Percentiles rank a stretch among this genome's conserved stretches.
These are phyloP conservation scores for Aspergillus fructus DNA, from an alignment of 2,329 filamentous ascomycete genomes.

Conservation along the genomic window DNA sequence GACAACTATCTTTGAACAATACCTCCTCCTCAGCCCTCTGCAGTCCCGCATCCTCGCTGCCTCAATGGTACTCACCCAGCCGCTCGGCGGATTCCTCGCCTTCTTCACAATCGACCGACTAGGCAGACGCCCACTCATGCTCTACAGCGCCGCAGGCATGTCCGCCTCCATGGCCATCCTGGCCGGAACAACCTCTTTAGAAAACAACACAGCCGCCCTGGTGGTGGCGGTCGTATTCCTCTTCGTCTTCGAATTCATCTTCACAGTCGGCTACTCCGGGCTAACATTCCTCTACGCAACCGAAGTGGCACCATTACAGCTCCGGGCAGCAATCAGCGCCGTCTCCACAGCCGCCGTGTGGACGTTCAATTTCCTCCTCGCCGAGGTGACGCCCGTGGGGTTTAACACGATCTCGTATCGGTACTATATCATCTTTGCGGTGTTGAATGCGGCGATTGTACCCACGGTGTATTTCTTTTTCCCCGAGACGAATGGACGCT, in stretches of 20 bases:
- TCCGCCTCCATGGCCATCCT: conserved; percentile 37
- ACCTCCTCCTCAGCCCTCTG: conserved; percentile 23
- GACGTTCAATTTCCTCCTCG: conserved; percentile 40
- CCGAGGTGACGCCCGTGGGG: conserved; percentile 38
- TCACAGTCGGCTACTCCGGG: conserved; percentile 59
- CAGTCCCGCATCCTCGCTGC: conserved; percentile 29
- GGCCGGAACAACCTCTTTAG: conserved; percentile 50
- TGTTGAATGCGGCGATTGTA: conserved; percentile 36
- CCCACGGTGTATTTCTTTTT: conserved; percentile 39
- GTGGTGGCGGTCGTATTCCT: conserved; percentile 57
- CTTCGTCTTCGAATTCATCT: conserved; percentile 62
- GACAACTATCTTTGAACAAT: conserved; percentile 39
- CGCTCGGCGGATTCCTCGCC: conserved; percentile 44
- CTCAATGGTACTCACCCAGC: conserved; percentile 31
- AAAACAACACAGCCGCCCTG: conserved; percentile 46
- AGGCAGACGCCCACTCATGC: conserved; percentile 37
- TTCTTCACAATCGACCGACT: conserved; percentile 49
- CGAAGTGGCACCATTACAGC: conserved; percentile 50
- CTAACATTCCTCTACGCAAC: conserved; percentile 62
- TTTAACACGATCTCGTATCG: conserved; percentile 48
- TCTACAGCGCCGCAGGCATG: conserved; percentile 32
- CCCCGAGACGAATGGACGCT: conserved; percentile 40
- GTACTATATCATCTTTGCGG: conserved; percentile 47
- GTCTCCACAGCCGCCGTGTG: conserved; percentile 52
- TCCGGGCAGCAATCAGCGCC: conserved; percentile 52